Base-by-base conservation (phyloP, 83 land plant species). In the Isoetes engelmannii region DNA sequence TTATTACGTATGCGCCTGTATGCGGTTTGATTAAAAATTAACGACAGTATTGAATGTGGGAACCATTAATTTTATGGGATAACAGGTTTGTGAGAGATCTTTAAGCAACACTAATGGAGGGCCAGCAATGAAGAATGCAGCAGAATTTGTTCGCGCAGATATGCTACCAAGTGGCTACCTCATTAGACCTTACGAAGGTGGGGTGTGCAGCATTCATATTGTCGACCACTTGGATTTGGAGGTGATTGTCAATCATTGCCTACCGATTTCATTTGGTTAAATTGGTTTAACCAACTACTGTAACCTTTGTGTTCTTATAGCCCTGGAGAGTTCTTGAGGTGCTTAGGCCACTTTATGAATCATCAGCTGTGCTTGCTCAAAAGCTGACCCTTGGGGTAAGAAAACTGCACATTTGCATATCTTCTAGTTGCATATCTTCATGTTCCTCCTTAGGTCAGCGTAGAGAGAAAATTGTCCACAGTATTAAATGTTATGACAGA, bases 51-150 rank as follows among this genome's bases (percentile, higher is more conserved):
- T 65, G 12, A 42, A 42, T 43, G 68, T 44, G 58, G 8, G 58
- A 3, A 13, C 58, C 12, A 12, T 8, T 10, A 65, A 45, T 65
- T 42, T 0, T 65, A 1, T 10, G 12, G 9, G 41, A 7, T 12
- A 12, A 57, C 66, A 94, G 98, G 77, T 94, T 21, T 94, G 98
- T 71, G 98, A 94, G 77, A 81, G 97, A 73, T 94, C 98, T 8
- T 72, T 94, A 65, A 87, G 77, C 67, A 54, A 85, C 48, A 64
- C 87, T 10, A 84, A 81, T 57, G 90, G 88, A 59, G 96, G 87
- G 28, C 70, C 79, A 47, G 41, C 57, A 66, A 57, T 66, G 44
- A 69, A 81, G 19, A 69, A 83, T 12, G 72, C 76, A 44, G 54
- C 57, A 19, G 69, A 67, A 7, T 77, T 77, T 66, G 57, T 63